These are phyloP conservation scores for Teunomyces gatunensis DNA, from an alignment of 805 yeast genomes.

Conservation along the genomic window DNA sequence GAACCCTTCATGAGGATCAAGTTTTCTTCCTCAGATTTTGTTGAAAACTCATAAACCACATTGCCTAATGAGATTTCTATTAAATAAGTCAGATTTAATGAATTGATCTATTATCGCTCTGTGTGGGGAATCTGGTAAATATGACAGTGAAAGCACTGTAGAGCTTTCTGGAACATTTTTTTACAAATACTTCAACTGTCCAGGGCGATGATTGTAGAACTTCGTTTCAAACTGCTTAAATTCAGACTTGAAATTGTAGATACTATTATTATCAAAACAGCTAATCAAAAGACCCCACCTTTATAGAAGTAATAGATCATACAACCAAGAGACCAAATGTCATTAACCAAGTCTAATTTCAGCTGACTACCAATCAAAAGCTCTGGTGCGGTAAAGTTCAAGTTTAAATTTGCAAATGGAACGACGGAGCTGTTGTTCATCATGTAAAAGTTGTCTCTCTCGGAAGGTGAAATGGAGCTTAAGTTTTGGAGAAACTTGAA, in stretches of 20 bases:
- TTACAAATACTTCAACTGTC: conserved; percentile 43
- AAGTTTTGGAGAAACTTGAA: conserved; percentile 49
- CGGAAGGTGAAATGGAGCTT: conserved; percentile 46
- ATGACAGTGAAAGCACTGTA: conserved; percentile 50
- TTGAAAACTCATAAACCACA: conserved; percentile 78
- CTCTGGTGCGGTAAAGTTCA: conserved; percentile 84
- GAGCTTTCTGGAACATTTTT: conserved; percentile 59
- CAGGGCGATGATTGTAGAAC: conserved; percentile 37
- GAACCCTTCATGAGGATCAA: conserved; percentile 66
- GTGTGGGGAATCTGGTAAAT: conserved; percentile 53
- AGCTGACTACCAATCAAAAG: conserved; percentile 55
- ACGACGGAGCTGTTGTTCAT: conserved; percentile 74
- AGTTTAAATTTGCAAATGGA: conserved; percentile 72
- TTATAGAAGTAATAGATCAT: conserved; percentile 70
- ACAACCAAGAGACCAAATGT: conserved; percentile 81
- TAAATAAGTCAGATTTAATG: conserved; percentile 70
- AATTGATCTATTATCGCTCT: conserved; percentile 64
- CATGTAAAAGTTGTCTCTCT: conserved; percentile 56
- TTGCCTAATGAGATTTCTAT: conserved; percentile 76
- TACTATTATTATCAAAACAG: conserved; percentile 47
- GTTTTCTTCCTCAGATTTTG: conserved; percentile 67
- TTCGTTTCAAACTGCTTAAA: conserved; percentile 45
- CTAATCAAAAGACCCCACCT: conserved; percentile 44
- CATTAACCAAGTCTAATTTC: conserved; percentile 61
- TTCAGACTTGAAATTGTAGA: conserved; percentile 59